Base-by-base conservation (phyloP, 2,329 filamentous ascomycete species). In the Neofusicoccum kwambonambiense region DNA sequence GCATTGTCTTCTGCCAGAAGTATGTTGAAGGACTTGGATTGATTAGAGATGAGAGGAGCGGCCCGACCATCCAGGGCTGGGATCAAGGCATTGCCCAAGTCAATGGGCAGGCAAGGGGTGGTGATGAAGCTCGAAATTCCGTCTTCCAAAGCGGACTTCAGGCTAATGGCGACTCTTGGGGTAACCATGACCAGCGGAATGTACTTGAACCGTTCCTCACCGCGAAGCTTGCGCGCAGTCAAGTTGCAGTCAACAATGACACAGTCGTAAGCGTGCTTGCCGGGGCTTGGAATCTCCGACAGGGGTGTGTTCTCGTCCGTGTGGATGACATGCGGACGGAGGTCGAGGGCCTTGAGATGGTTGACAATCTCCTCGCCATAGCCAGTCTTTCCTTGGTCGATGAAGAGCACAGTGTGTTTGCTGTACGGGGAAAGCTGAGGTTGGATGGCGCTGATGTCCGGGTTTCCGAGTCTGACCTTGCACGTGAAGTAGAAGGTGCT, bases 61-160 rank as follows among this genome's bases (percentile, higher is more conserved):
- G 94, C 93, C 62, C 94, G 86, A 71, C 96, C 96, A 79, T 98
- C 95, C 27, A 99, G 83, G 3, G 95, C 95, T 6, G 95, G 95
- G 17, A 98, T 91, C 86, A 99, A 93, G 69, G 93, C 94, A 73
- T 98, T 98, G 66, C 93, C 93, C 65, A 99, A 82, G 77, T 99
- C 95, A 68, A 97, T 96, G 4, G 94, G 87, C 73, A 94, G 86
- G 79, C 95, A 98, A 8, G 95, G 95, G 15, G 93, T 97, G 1
- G 95, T 98, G 93, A 98, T 97, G 78, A 97, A 98, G 58, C 93
- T 97, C n/a, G 93, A 96, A 70, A 99, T 97, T 68, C 95, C 94
- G 68, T 98, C 85, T 76, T 98, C 95, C 66, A 98, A 82, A 65
- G 94, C 95, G 3, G 92, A 95, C 81, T 97, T 97, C 71, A 99